Base-by-base conservation (phyloP, 2,329 filamentous ascomycete genomes). In the Aspergillus sergii region DNA sequence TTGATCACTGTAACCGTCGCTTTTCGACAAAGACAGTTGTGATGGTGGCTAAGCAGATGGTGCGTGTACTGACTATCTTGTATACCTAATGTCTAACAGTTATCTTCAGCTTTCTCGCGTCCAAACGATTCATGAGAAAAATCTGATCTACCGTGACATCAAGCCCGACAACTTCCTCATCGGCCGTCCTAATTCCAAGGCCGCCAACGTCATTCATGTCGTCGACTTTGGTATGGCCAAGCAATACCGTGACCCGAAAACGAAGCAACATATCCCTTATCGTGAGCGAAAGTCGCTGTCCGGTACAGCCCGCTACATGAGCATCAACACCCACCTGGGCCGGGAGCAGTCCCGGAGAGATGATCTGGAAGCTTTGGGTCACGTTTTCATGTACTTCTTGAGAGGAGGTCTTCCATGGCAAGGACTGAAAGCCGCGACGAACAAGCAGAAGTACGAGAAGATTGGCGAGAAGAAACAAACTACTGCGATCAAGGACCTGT, bases 381-480 rank as follows among this genome's bases (percentile, higher is more conserved):
- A 90, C 73, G 88, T 90, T 57, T 90, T 90, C 76, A 88, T 90
- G 85, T 90, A 90, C 78, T 89, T 90, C 78, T 79, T 90, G 55
- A 79, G 87, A 64, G 88, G 88, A 50, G 88, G 88, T 61, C 82
- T 90, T 58, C 88, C 88, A 60, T 90, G 88, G 88, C 88, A 90
- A 76, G 88, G 88, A 60, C 78, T 89, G 63, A 89, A 89, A 78
- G 88, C 88, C 71, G 88, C 88, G 19, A 90, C 88, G 61, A 90
- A 90, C 81, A 90, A 99, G 88, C 95, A 99, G 78, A 99, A 99
- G 83, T 99, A 99, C 78, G 95, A 99, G 83, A 98, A 98, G 86
- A 99, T 99, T 80, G 95, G 95, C 53, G 94, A 99, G 85, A 98
- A 99, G 90, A 99, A 99, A 85, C 95, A 98, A 83, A 97, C 94